A percentile compares a stretch with the other conserved stretches of the same genome.
These are phyloP conservation scores for Streptanthus diversifolius DNA, from an alignment of 345 rosid species.

Conservation along the genomic window DNA sequence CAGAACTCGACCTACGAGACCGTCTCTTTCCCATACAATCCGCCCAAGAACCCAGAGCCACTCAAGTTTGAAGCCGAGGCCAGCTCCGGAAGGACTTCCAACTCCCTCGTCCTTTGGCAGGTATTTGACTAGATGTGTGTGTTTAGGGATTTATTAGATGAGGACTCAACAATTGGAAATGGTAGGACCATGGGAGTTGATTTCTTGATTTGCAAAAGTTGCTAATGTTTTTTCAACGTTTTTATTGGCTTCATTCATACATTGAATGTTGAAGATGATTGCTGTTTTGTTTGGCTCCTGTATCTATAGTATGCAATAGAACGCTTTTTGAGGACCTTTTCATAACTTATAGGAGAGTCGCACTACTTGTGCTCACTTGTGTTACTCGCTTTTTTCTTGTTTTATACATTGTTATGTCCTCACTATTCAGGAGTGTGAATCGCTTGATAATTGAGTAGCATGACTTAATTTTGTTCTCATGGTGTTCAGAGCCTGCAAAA, in stretches of 20 bases:
- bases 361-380: background rate
- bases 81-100: slow-evolving; percentile 46
- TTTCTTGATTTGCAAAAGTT: background rate
- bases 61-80: slow-evolving; percentile 41
- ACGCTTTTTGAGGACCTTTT: background rate
- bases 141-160: background rate
- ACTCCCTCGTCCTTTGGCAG: slow-evolving; percentile 56
- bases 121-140: slow-evolving; percentile 22
- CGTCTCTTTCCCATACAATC: slow-evolving; percentile 31
- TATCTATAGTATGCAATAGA: background rate
- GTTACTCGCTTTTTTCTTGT: background rate
- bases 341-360: background rate
- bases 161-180: background rate
- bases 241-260: background rate
- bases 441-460: background rate
- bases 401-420: background rate
- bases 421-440: background rate
- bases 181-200: slow-evolving; percentile 8
- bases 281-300: background rate
- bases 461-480: background rate
- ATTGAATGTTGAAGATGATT: background rate
- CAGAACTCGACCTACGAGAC: slow-evolving; percentile 1
- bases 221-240: background rate
- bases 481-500: background rate
- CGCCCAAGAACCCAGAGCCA: slow-evolving; percentile 30